A percentile compares a stretch with the other conserved stretches of the same genome.
These are phyloP conservation scores for Cryptomeria japonica DNA, from an alignment of 75 land plant species.

Conservation along the genomic window DNA sequence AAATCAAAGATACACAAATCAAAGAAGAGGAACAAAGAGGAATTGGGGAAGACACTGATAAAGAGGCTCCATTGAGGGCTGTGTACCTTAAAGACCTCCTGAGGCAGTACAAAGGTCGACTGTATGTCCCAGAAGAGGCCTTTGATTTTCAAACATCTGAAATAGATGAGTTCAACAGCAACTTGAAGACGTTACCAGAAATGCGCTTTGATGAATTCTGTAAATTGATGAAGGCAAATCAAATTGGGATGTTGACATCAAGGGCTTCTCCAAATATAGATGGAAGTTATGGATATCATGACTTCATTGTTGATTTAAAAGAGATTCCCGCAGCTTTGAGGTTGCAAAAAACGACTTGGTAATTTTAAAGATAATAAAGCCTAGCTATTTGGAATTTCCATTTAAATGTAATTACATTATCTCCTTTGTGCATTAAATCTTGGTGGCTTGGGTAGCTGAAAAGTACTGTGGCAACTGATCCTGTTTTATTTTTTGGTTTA, in stretches of 20 bases:
- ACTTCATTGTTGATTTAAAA: conserved; percentile 83
- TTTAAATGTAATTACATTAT: not conserved
- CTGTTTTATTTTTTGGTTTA: conserved; percentile 17
- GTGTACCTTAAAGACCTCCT: conserved; percentile 81
- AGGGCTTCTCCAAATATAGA: conserved; percentile 22
- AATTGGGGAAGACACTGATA: conserved; percentile 1
- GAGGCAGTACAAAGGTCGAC: conserved; percentile 76
- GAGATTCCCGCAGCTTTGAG: conserved; percentile 65
- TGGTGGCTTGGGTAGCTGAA: not conserved
- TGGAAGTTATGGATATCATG: conserved; percentile 27
- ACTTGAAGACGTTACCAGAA: conserved; percentile 54
- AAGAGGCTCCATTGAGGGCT: not conserved
- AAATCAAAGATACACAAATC: conserved; percentile 1
- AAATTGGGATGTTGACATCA: conserved; percentile 70
- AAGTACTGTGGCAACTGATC: not conserved
- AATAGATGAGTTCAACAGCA: conserved; percentile 63
- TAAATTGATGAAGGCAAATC: conserved; percentile 40
- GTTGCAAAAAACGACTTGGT: conserved; percentile 65
- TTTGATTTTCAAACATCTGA: conserved; percentile 59
- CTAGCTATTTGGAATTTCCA: not conserved
- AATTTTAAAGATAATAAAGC: not conserved
- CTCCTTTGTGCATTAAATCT: not conserved
- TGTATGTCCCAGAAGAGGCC: conserved; percentile 89
- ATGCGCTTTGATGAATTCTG: conserved; percentile 71
- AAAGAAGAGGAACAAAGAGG: conserved; percentile 15